phyloP scores from a whole-genome alignment of 106 monocot species.

The Phalaenopsis equestris region DNA sequence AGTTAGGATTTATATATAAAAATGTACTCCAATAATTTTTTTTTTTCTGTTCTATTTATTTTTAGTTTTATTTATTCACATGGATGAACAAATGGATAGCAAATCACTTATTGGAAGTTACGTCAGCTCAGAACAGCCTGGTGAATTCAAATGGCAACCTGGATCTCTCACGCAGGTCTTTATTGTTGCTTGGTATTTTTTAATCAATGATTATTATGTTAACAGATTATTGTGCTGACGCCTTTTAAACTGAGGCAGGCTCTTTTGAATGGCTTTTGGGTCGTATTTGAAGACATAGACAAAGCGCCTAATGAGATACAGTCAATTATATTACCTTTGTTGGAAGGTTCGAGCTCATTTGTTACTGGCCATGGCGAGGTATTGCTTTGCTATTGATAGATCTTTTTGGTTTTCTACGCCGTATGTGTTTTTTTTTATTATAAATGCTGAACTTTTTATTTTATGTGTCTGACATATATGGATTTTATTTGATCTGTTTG shows the following conservation, averaged over 20 bases:
- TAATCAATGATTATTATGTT: neutral
- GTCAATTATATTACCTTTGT: slow-evolving; percentile 68
- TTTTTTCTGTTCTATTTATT: neutral
- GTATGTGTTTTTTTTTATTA: neutral
- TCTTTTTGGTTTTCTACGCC: neutral
- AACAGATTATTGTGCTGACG: neutral
- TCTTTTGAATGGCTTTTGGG: slow-evolving; percentile 67
- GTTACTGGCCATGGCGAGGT: slow-evolving; percentile 80
- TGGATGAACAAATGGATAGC: slow-evolving; percentile 96
- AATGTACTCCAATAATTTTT: neutral
- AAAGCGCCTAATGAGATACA: slow-evolving; percentile 91
- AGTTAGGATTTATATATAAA: neutral
- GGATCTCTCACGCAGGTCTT: slow-evolving; percentile 91
- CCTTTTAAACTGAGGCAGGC: slow-evolving; percentile 38
- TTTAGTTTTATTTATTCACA: slow-evolving; percentile 88
- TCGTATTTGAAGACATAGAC: slow-evolving; percentile 93
- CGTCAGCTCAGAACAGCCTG: slow-evolving; percentile 77
- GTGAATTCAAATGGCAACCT: slow-evolving; percentile 94
- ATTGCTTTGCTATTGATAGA: neutral
- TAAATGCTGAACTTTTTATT: neutral
- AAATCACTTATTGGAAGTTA: slow-evolving; percentile 89
- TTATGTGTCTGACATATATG: neutral
- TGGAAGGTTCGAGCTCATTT: slow-evolving; percentile 87
- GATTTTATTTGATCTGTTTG: neutral
- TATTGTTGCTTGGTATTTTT: slow-evolving; percentile 5